phyloP scores from a whole-genome alignment of 2,329 filamentous ascomycete genomes.

The Diaporthe batatas region DNA sequence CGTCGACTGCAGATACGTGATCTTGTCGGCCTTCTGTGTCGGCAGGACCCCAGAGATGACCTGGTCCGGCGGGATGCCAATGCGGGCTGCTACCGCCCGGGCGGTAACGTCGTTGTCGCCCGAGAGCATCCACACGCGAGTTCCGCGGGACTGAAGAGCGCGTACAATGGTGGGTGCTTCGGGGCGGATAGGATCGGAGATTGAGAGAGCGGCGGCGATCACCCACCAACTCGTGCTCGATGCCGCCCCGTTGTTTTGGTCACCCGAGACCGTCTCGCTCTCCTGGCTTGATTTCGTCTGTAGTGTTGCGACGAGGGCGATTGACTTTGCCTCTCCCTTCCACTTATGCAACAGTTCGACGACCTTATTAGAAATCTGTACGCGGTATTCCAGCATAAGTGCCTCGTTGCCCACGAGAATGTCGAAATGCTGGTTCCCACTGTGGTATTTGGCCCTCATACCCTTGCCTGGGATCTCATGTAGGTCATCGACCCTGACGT shows the following conservation, averaged over 20 bases:
- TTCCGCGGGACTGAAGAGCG: slow-evolving; percentile 73
- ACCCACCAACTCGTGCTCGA: slow-evolving; percentile 53
- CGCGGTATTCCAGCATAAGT: slow-evolving; percentile 68
- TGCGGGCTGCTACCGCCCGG: slow-evolving; percentile 78
- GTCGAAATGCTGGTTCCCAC: slow-evolving; percentile 55
- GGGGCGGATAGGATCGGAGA: slow-evolving; percentile 83
- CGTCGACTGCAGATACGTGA: slow-evolving; percentile 72
- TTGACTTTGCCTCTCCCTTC: slow-evolving; percentile 74
- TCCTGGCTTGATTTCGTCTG: slow-evolving; percentile 33
- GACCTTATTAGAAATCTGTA: slow-evolving; percentile 55
- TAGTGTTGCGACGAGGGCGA: slow-evolving; percentile 69
- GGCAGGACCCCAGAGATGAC: slow-evolving; percentile 91
- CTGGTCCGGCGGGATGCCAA: slow-evolving; percentile 80
- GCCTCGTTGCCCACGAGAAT: slow-evolving; percentile 80
- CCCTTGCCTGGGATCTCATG: slow-evolving; percentile 81
- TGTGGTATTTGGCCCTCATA: slow-evolving; percentile 68
- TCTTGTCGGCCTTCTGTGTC: slow-evolving; percentile 82
- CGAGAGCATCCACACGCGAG: slow-evolving; percentile 91
- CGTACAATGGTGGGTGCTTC: slow-evolving; percentile 76
- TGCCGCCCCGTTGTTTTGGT: background rate
- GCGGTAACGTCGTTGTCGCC: slow-evolving; percentile 93
- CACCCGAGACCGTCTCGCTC: background rate
- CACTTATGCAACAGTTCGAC: slow-evolving; percentile 62
- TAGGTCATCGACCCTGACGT: slow-evolving; percentile 56
- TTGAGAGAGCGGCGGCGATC: slow-evolving; percentile 77